Base-by-base conservation (phyloP, 2,329 filamentous ascomycete species). In the Ophiocordyceps camponoti-floridani region DNA sequence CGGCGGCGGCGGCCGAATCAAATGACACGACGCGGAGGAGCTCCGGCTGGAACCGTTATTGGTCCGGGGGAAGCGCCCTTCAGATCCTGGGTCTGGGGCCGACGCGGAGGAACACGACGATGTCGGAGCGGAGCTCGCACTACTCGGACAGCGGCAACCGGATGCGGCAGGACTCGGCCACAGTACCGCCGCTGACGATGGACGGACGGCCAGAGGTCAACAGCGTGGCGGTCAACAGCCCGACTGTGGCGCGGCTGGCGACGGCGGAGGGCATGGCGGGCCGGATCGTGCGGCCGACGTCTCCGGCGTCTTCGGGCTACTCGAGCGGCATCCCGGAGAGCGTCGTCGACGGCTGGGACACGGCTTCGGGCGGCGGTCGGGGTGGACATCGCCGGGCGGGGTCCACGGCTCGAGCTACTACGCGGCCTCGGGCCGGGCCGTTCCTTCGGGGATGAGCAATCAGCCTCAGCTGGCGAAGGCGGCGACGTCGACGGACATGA, bases 21-120 rank as follows among this genome's bases (percentile, higher is more conserved):
- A 61, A 69, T 43, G 68, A 65, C 43, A 62, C 61, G 41, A 62
- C 66, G 18, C 69, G 77, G 45, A 69, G 75, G 54, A 84, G 79
- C 52, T 84, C 80, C 4, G 80, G 80, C 42, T 86, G 82, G 82
- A 84, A 84, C 58, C 67, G 75, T 44, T 86, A 85, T 61, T 86
- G 82, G 73, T 83, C 80, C 13, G 80, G 79, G 43, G 82, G 81
- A 44, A 82, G 79, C 51, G 73, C 78, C 8, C 62, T 80, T 46
- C 79, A 80, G 53, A 72, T 81, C 23, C 65, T 83, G 8, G 77
- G 76, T 13, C 73, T 78, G 44, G 75, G 73, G 13, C 58, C 56
- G 50, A 55, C 63, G 33, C 64, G 69, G 55, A 59, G 70, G 49
- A 61, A 63, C 31, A 79, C 74, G 0, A 63, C 68, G n/a, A 64